Conservation (phyloP, 1,284 basidiomycete species). For the Ustilago trichophora region DNA sequence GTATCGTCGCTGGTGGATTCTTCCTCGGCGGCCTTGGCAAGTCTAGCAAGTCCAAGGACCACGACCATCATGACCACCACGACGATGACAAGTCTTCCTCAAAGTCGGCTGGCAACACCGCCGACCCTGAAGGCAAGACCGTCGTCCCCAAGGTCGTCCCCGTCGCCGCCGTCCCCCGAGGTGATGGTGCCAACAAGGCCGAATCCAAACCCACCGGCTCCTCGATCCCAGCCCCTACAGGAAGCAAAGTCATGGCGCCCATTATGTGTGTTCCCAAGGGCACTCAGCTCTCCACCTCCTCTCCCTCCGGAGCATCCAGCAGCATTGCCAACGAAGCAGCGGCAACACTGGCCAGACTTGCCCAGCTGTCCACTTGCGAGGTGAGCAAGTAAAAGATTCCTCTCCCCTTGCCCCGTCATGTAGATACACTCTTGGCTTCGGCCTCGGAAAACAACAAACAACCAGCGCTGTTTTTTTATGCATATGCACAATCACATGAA, state of each 20-base stretch:
- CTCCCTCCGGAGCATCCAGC: constrained; percentile 2
- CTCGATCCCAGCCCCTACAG: constrained; percentile 23
- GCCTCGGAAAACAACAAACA: too few relatives aligned
- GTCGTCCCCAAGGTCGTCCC: constrained; percentile 13
- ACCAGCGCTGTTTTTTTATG: too few relatives aligned
- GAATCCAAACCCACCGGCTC: constrained; percentile 22
- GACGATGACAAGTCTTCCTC: too few relatives aligned
- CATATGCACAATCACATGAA: too few relatives aligned
- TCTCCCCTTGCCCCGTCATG: too few relatives aligned
- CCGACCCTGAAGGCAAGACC: constrained; percentile 9
- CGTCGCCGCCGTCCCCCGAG: constrained; percentile 24
- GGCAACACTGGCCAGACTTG: constrained; percentile 28
- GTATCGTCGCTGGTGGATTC: constrained; percentile 72
- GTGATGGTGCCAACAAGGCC: constrained; percentile 14
- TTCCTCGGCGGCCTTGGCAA: constrained; percentile 69
- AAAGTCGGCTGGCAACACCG: neutral
- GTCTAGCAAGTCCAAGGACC: constrained; percentile 26
- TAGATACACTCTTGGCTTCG: too few relatives aligned
- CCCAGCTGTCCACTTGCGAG: constrained; percentile 50
- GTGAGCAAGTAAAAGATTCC: constrained; percentile 36
- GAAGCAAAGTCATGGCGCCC: constrained; percentile 35
- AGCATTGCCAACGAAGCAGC: constrained; percentile 1
- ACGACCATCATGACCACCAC: constrained; percentile 8
- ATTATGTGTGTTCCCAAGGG: constrained; percentile 47
- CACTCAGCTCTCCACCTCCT: constrained; percentile 19